Conservation (phyloP, 495 filamentous ascomycete genomes). For the Penicillium parvum region DNA sequence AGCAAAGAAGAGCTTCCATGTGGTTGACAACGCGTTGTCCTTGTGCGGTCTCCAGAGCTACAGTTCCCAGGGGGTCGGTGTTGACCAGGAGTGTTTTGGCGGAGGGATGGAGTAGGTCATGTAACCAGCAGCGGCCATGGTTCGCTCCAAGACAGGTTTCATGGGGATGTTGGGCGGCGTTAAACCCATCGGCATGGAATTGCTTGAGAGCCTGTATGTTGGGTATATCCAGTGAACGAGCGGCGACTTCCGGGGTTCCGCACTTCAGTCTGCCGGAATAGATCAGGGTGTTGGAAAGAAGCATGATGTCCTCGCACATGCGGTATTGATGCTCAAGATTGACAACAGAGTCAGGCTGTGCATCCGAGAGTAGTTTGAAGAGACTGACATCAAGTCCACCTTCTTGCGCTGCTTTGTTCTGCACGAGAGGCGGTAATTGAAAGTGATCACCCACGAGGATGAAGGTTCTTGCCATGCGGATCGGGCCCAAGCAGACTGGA, state of each 20-base stretch:
- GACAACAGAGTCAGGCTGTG: slow-evolving; percentile 79
- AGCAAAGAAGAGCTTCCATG: slow-evolving; percentile 67
- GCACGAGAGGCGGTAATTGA: slow-evolving; percentile 89
- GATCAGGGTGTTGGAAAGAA: slow-evolving; percentile 86
- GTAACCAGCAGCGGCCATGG: slow-evolving; percentile 70
- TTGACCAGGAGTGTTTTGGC: slow-evolving; percentile 80
- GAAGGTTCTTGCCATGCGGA: slow-evolving; percentile 89
- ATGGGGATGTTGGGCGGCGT: slow-evolving; percentile 24
- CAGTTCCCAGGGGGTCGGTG: slow-evolving; percentile 67
- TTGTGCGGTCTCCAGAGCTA: slow-evolving; percentile 61
- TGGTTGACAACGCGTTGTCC: slow-evolving; percentile 85
- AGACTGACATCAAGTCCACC: slow-evolving; percentile 89
- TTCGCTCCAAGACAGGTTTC: slow-evolving; percentile 49
- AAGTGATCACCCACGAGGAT: slow-evolving; percentile 95
- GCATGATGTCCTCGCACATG: slow-evolving; percentile 97
- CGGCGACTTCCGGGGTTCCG: slow-evolving; percentile 70
- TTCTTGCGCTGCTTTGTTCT: slow-evolving; percentile 78
- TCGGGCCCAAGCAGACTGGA: slow-evolving; percentile 87
- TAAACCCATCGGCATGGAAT: slow-evolving; percentile 45
- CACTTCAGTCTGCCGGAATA: slow-evolving; percentile 88
- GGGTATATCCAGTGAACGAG: slow-evolving; percentile 54
- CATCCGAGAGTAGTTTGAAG: slow-evolving; percentile 87
- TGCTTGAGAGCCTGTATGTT: slow-evolving; percentile 54
- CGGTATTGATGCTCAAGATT: slow-evolving; percentile 94
- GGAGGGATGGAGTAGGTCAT: slow-evolving; percentile 62